phyloP scores from a whole-genome alignment of 192 early-diverging fungal species.

The Coemansia sp. region DNA sequence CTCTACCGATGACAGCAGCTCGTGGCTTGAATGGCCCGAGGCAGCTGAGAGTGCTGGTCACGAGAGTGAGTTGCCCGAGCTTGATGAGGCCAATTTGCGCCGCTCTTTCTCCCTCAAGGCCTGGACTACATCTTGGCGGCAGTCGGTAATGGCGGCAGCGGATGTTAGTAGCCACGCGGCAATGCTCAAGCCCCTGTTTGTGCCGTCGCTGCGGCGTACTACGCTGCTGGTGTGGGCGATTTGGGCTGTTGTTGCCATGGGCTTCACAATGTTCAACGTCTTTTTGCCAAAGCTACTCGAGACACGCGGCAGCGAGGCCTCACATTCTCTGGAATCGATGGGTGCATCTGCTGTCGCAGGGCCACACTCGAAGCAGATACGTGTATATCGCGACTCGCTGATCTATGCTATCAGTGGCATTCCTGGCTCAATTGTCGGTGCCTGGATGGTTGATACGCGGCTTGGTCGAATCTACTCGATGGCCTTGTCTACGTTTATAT shows the following conservation, averaged over 20 bases:
- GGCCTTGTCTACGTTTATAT: conserved; percentile 70
- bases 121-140: conserved; percentile 2
- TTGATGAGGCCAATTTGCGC: background rate
- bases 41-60: background rate
- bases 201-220: conserved; percentile 56
- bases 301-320: conserved; percentile 17
- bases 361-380: conserved; percentile 35
- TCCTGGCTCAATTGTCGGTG: conserved; percentile 73
- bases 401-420: conserved; percentile 75
- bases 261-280: conserved; percentile 87
- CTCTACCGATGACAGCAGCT: conserved; percentile 10
- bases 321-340: background rate
- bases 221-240: conserved; percentile 73
- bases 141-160: background rate
- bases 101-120: background rate
- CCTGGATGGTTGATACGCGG: conserved; percentile 66
- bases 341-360: background rate
- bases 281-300: conserved; percentile 80
- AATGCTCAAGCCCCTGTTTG: conserved; percentile 57
- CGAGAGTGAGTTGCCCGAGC: background rate
- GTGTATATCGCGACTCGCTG: conserved; percentile 71
- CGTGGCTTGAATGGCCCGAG: conserved; percentile 54
- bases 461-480: conserved; percentile 80
- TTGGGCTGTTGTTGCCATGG: conserved; percentile 74
- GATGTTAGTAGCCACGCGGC: conserved; percentile 19